Evolutionary conservation across 495 filamentous ascomycete species (phyloP), one percentile per base, ranked within the genome.

Genomic region (Jackrogersella multiformis): DNA sequence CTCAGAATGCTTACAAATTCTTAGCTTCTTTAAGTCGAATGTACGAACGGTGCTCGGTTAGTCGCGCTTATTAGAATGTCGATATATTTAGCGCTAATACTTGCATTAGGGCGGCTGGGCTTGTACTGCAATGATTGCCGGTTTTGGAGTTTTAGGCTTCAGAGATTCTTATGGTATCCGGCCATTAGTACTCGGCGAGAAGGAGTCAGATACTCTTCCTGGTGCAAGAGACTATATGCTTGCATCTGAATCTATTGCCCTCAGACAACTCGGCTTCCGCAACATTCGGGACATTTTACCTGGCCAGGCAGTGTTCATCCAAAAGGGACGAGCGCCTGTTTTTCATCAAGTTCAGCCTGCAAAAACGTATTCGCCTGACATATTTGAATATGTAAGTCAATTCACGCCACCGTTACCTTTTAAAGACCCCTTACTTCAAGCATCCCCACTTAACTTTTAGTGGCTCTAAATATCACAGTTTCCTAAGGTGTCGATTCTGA

Each of bases 221-320:
- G 84, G 86, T 0, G 90, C 90, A 18, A 91, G 74, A 54, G 95
- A 98, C 78, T 99, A 97, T 80, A 96, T 98, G 91, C 88, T 99
- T 82, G 92, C 95, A 0, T 97, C 93, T n/a, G 95, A 99, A 78
- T 95, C 91, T 30, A 91, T 98, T 61, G 95, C 95, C 48, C 81
- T 99, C 39, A 85, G 89, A 55, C 93, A 97, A 71, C 87, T 96
- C 30, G 94, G 92, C 16, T 97, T 96, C 82, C 80, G 76, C 20
- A 84, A 93, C 73, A 91, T 97, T 68, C 77, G 82, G 35, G 93
- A 98, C 73, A 93, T 98, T 62, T 78, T 89, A 32, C 96, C 96
- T 3, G 95, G 95, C 35, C 87, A 97, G 79, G 96, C 96, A 18
- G 93, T 98, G 54, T 94, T 99, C 70, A 91, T 97, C 66, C 85